Conservation (phyloP, 2,329 filamentous ascomycete species). For the Nigrospora oryzae region DNA sequence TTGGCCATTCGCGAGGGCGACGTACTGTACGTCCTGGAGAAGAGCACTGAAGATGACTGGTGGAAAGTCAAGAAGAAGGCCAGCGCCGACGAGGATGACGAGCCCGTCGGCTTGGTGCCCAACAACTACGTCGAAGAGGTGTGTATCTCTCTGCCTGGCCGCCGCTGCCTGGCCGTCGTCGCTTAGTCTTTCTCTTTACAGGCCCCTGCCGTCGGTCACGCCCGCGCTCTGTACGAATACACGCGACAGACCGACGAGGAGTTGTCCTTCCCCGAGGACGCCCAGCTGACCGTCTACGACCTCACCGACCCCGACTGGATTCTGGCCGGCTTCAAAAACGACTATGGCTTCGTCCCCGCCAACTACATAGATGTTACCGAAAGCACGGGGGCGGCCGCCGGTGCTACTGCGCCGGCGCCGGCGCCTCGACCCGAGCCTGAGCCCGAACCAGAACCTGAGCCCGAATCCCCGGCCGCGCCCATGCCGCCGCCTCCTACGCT, state of each 20-base stretch:
- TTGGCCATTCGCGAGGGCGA: constrained; percentile 79
- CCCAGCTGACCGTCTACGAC: constrained; percentile 76
- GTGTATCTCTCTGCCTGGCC: constrained; percentile 24
- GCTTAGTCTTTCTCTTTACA: constrained; percentile 21
- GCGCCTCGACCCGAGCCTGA: constrained; percentile 25
- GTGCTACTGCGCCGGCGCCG: constrained; percentile 10
- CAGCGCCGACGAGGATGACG: constrained; percentile 74
- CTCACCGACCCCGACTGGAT: constrained; percentile 94
- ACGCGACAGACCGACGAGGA: constrained; percentile 96
- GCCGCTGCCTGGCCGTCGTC: neutral
- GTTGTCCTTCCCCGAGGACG: constrained; percentile 88
- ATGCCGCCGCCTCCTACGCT: constrained; percentile 29
- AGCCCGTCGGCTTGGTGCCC: constrained; percentile 82
- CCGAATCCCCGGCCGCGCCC: constrained; percentile 11
- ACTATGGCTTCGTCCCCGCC: constrained; percentile 89
- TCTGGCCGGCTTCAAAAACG: constrained; percentile 71
- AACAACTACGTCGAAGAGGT: constrained; percentile 96
- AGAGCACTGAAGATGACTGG: constrained; percentile 73
- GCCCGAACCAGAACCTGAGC: constrained; percentile 20
- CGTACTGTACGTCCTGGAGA: constrained; percentile 80
- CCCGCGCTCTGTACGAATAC: constrained; percentile 97
- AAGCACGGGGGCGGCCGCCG: constrained; percentile 21
- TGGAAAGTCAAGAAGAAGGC: constrained; percentile 96
- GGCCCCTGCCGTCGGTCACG: constrained; percentile 59
- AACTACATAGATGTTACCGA: constrained; percentile 83